These are phyloP conservation scores for Purshia tridentata DNA, from an alignment of 306 rosid genomes.

Conservation along the genomic window DNA sequence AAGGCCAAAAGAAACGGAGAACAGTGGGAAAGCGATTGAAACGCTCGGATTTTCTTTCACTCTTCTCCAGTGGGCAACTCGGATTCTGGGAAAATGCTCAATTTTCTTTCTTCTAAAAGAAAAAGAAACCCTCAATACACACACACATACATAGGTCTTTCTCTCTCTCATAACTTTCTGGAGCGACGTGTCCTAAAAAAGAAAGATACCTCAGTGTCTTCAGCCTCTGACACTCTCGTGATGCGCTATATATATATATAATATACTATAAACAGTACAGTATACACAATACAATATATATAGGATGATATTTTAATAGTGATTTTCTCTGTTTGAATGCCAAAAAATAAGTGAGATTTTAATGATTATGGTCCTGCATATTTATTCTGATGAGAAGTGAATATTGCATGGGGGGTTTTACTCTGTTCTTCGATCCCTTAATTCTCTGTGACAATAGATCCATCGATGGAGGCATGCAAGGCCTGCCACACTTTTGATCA, in stretches of 20 bases:
- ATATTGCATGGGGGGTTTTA: not conserved
- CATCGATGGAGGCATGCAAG: not conserved
- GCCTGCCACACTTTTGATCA: not conserved
- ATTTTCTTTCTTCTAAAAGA: not conserved
- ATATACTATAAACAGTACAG: not conserved
- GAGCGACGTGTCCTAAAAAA: slow-evolving; percentile 69
- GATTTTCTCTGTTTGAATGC: too few species aligned
- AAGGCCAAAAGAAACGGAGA: not conserved
- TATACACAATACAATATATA: not conserved
- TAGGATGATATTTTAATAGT: too few species aligned
- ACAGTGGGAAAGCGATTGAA: slow-evolving; percentile 23
- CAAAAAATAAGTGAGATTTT: too few species aligned
- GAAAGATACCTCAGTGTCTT: slow-evolving; percentile 57
- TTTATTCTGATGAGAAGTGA: too few species aligned
- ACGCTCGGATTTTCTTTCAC: slow-evolving; percentile 12
- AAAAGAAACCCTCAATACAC: not conserved
- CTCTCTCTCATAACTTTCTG: slow-evolving; percentile 43
- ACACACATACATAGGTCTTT: not conserved
- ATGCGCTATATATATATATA: slow-evolving; percentile 23
- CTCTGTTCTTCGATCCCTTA: slow-evolving; percentile 3
- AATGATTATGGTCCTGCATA: too few species aligned
- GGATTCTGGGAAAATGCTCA: slow-evolving; percentile 14
- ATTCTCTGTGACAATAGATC: not conserved
- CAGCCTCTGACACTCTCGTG: slow-evolving; percentile 62
- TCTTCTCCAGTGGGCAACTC: slow-evolving; percentile 37